Percentiles rank a stretch among this genome's conserved stretches.
phyloP scores from a whole-genome alignment of 495 filamentous ascomycete species.

The Clavariopsis aquatica region DNA sequence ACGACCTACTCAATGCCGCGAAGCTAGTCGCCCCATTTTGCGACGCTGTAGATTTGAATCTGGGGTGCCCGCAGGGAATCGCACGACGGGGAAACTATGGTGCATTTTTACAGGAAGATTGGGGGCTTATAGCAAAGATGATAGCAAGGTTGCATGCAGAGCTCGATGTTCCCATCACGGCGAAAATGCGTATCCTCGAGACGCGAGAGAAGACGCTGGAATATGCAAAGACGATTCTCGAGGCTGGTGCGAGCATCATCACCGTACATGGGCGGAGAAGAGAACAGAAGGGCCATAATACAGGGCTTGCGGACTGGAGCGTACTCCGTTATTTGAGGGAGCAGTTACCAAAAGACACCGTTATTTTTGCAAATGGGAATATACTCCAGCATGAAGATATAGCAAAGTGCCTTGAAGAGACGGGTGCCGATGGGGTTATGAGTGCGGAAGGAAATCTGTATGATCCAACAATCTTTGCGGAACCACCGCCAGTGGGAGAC shows the following conservation, averaged over 20 bases:
- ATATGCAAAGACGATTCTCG: constrained; percentile 86
- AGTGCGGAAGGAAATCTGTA: constrained; percentile 90
- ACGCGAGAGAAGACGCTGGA: constrained; percentile 80
- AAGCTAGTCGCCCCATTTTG: constrained; percentile 75
- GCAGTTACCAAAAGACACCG: constrained; percentile 79
- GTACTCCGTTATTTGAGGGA: constrained; percentile 80
- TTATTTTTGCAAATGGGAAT: constrained; percentile 97
- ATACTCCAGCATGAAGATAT: constrained; percentile 81
- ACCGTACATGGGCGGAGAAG: constrained; percentile 86
- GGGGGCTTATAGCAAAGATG: constrained; percentile 73
- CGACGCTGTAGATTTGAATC: constrained; percentile 93
- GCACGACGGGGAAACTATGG: constrained; percentile 88
- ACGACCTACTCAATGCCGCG: constrained; percentile 74
- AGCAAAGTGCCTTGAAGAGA: constrained; percentile 74
- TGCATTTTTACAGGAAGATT: constrained; percentile 92
- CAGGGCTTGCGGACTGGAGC: constrained; percentile 89
- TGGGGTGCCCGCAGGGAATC: constrained; percentile 98
- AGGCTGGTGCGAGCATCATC: constrained; percentile 86
- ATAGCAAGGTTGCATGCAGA: constrained; percentile 74
- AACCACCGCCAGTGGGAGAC: constrained; percentile 61
- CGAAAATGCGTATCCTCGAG: constrained; percentile 91
- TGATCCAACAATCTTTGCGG: constrained; percentile 83
- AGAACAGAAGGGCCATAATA: constrained; percentile 96
- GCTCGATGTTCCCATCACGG: constrained; percentile 80
- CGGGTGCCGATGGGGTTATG: constrained; percentile 92